A percentile compares a stretch with the other conserved stretches of the same genome.
Conservation (phyloP, 768 basidiomycete species). For the Myochromella boudieri region DNA sequence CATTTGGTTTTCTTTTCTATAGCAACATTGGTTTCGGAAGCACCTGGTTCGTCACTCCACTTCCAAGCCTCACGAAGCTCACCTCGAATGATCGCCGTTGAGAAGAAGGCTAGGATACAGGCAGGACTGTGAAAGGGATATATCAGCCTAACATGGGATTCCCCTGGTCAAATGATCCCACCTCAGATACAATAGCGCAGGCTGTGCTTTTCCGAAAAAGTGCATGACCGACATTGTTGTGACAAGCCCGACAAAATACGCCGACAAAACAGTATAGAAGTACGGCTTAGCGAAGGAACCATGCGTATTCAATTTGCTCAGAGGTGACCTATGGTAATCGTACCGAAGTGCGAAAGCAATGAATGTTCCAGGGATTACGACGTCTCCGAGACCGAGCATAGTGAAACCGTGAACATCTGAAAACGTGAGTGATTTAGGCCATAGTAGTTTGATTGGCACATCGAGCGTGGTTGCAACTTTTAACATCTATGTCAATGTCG, state of each 20-base stretch:
- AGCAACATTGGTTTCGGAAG: neutral
- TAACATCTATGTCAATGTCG: slow-evolving; percentile 67
- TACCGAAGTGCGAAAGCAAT: slow-evolving; percentile 85
- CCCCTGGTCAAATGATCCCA: slow-evolving; percentile 27
- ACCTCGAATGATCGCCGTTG: slow-evolving; percentile 58
- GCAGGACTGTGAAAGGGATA: slow-evolving; percentile 52
- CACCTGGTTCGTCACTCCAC: slow-evolving; percentile 60
- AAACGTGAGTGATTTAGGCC: slow-evolving; percentile 67
- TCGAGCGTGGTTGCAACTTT: slow-evolving; percentile 89
- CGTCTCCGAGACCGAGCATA: slow-evolving; percentile 92
- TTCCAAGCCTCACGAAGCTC: slow-evolving; percentile 71
- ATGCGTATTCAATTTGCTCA: slow-evolving; percentile 23
- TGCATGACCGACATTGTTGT: slow-evolving; percentile 89
- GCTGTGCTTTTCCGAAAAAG: slow-evolving; percentile 71
- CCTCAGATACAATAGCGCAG: slow-evolving; percentile 92
- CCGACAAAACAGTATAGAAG: slow-evolving; percentile 66
- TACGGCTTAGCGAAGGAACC: slow-evolving; percentile 64
- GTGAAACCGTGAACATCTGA: slow-evolving; percentile 62
- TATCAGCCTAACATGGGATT: neutral
- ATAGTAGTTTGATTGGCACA: slow-evolving; percentile 90
- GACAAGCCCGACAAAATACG: slow-evolving; percentile 72
- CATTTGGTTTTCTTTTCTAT: slow-evolving; percentile 15
- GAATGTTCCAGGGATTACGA: slow-evolving; percentile 67
- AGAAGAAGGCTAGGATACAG: slow-evolving; percentile 69
- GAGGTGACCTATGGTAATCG: slow-evolving; percentile 56